Conservation (phyloP, 2,329 filamentous ascomycete species). For the Aspergillus nomiae region DNA sequence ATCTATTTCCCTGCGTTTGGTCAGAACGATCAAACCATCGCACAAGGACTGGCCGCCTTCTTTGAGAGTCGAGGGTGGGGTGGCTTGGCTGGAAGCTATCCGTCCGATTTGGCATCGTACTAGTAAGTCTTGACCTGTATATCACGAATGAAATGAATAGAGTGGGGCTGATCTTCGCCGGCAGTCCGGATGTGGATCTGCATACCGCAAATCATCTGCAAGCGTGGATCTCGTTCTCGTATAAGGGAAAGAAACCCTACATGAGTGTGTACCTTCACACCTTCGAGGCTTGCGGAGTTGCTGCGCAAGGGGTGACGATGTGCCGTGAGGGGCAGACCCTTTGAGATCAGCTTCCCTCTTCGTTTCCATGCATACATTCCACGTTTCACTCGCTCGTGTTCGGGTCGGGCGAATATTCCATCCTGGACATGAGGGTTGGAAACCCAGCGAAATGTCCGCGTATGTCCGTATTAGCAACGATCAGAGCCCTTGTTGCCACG, state of each 20-base stretch:
- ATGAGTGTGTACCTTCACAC: conserved; percentile 10
- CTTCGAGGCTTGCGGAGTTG: background rate
- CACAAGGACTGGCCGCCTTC: conserved; percentile 7
- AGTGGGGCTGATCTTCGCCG: too few species aligned
- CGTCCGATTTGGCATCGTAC: background rate
- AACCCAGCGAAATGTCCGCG: too few species aligned
- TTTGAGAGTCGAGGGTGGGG: background rate
- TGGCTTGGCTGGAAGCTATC: background rate
- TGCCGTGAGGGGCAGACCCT: background rate
- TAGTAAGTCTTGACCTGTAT: background rate
- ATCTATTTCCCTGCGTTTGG: conserved; percentile 12
- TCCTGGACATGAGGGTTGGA: too few species aligned
- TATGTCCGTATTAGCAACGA: too few species aligned
- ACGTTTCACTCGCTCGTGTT: background rate
- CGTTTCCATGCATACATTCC: rapidly evolving
- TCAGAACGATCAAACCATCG: conserved; percentile 2
- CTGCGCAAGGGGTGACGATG: background rate
- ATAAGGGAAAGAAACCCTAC: conserved; percentile 1
- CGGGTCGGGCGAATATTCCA: too few species aligned
- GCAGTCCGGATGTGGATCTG: conserved; percentile 3
- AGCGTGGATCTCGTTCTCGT: conserved; percentile 10
- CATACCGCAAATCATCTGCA: conserved; percentile 5
- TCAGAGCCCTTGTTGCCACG: too few species aligned
- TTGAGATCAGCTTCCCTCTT: background rate
- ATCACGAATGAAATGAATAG: too few species aligned